Evolutionary conservation across 345 rosid species (phyloP), one percentile per base, ranked within the genome.

Genomic region (Barbarea vulgaris): DNA sequence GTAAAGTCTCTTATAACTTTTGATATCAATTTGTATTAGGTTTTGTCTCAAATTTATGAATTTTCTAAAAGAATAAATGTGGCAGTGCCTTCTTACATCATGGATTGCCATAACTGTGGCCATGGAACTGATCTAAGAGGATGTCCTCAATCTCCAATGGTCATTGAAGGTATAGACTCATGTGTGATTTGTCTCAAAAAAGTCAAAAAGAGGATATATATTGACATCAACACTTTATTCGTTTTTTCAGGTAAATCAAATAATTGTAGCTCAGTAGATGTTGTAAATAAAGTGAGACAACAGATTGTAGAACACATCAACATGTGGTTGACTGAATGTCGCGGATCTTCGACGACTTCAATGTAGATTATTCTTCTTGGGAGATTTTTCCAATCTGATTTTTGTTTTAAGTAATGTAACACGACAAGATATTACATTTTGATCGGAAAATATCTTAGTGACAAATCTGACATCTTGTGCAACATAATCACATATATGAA

Each of bases 81-180:
- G 18, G 4, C 47, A 77, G 76, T 77, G 76, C 80, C 80, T 53
- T 77, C 76, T 51, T 93, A 82, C 61, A 24, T 85, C 64, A 85
- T 93, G 74, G 55, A 93, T 21, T 91, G 98, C 19, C 85, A 83
- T 77, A 93, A 91, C 46, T 91, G 98, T 47, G 97, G 98, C 19
- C 97, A 91, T 80, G 97, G 97, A 80, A 81, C 89, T 83, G 98
- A 91, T 76, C 42, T 91, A 84, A 88, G 91, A 76, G 98, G 97
- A 68, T 93, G 97, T 64, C 97, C 98, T 63, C 98, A 91, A 57
- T 53, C 91, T 79, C 94, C 94, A 63, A 77, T 88, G 70, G 77
- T 63, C 77, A 81, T 41, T 67, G 93, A 89, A 89, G 96, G 96
- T 91, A 87, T 41, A 57, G 36, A 28, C 25, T 31, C n/a, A 41